Conservation (phyloP, 139 green algal species). For the Auxenochlorella pyrenoidosa region DNA sequence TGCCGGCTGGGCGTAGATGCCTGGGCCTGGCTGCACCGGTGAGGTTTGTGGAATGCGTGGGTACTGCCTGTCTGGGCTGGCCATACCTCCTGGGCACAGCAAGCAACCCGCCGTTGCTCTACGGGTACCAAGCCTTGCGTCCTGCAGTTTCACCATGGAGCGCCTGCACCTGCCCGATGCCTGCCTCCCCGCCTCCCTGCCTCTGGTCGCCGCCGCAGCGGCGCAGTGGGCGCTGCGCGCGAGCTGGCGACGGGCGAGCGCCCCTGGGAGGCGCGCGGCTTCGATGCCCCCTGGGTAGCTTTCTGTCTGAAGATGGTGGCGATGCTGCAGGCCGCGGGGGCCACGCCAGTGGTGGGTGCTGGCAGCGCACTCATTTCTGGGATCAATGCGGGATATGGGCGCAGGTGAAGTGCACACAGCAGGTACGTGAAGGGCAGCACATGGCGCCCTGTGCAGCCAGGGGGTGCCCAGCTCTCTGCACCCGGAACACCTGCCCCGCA, state of each 20-base stretch:
- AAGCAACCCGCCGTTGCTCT: too few relatives aligned
- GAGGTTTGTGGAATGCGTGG: not conserved
- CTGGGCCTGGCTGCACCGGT: constrained; percentile 93
- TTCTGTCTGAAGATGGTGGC: constrained; percentile 88
- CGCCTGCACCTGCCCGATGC: not conserved
- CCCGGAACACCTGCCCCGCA: not conserved
- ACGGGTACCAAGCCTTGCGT: too few relatives aligned
- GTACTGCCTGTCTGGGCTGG: too few relatives aligned
- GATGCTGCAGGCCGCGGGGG: constrained; percentile 71
- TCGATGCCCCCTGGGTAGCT: constrained; percentile 66
- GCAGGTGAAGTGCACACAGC: too few relatives aligned
- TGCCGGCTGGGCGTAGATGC: constrained; percentile 87
- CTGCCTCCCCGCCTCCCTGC: not conserved
- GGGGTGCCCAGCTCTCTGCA: too few relatives aligned
- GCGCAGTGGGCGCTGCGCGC: constrained; percentile 79
- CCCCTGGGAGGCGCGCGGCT: constrained; percentile 22
- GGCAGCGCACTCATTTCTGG: too few relatives aligned
- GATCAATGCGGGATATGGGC: too few relatives aligned
- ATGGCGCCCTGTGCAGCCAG: too few relatives aligned
- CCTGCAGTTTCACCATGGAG: too few relatives aligned
- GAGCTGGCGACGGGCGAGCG: constrained; percentile 80
- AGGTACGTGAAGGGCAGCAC: too few relatives aligned
- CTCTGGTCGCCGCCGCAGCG: constrained; percentile 35
- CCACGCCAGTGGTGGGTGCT: constrained; percentile 71
- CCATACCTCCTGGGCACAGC: too few relatives aligned